Percentiles rank a stretch among this genome's conserved stretches.
phyloP scores from a whole-genome alignment of 2,329 filamentous ascomycete species.

The Venturia carpophila region DNA sequence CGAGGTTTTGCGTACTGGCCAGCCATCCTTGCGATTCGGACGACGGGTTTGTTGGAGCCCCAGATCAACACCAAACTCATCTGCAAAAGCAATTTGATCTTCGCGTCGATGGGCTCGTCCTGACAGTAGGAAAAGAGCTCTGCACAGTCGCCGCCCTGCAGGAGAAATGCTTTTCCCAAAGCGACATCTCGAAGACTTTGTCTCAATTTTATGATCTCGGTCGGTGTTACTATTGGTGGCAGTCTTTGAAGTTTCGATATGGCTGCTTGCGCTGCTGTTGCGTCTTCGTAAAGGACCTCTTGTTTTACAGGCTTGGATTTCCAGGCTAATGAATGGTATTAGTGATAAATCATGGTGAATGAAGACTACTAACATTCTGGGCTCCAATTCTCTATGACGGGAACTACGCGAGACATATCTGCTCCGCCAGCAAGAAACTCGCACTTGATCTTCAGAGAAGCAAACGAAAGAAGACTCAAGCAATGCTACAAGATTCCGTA shows the following conservation, averaged over 20 bases:
- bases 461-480: background rate
- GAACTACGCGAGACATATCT: background rate
- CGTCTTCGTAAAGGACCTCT: conserved; percentile 60
- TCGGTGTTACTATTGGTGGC: conserved; percentile 71
- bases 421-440: background rate
- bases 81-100: conserved; percentile 92
- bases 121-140: conserved; percentile 97
- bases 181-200: conserved; percentile 76
- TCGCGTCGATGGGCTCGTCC: conserved; percentile 81
- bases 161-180: conserved; percentile 79
- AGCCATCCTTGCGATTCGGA: conserved; percentile 91
- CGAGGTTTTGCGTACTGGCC: conserved; percentile 96
- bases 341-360: background rate
- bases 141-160: conserved; percentile 95
- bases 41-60: conserved; percentile 73
- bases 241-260: conserved; percentile 58
- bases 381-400: background rate
- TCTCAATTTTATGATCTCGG: conserved; percentile 74
- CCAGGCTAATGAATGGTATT: conserved; percentile 49
- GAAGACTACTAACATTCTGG: background rate
- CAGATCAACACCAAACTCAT: conserved; percentile 96
- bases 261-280: conserved; percentile 50
- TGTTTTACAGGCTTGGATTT: conserved; percentile 72
- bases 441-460: no score
- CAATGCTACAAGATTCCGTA: no score